Base-by-base conservation (phyloP, 1,139 yeast species). In the Zygosaccharomyces pseudobailii region DNA sequence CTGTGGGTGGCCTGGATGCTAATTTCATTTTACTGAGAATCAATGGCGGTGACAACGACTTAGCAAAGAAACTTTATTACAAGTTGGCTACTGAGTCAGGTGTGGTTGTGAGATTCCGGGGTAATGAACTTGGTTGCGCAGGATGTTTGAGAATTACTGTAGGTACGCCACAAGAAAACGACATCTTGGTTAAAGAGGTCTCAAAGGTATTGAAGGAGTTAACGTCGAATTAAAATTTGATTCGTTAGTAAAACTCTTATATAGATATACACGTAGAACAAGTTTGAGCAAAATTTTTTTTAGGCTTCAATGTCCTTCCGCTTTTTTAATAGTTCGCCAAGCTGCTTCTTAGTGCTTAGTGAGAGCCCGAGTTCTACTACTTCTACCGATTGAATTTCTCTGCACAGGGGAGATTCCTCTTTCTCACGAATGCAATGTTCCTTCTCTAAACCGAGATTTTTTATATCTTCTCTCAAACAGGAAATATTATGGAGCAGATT, bases 41-140 rank as follows among this genome's bases (percentile, higher is more conserved):
- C 13, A 72, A 74, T 35, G 62, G 61, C 32, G 41, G 41, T 10
- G 79, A 79, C 30, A 86, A 84, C 58, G 79, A 74, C n/a, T 65
- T 79, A 21, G 97, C 98, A 0, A 68, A 76, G 43, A 61, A 72
- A 36, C 72, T 89, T 8, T 92, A 92, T 66, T 74, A 74, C 49
- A 71, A 69, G 33, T 69, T 92, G 60, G 98, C 98, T 0, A 76
- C 76, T 20, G 75, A 78, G 22, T 78, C 83, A 45, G 80, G 80
- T 35, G 89, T 92, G 20, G 97, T 92, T 43, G 87, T 90, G 10
- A 78, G 98, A 65, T 92, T 79, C 64, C 79, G 98, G 71, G 98
- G 98, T 32, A 78, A 73, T 28, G 98, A 92, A 68, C 75, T 82
- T 40, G 95, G 95, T 39, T 92, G 98, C 66, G 71, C 72, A 3